Conservation (phyloP, 2,329 filamentous ascomycete species). For the Fusarium albosuccineum region DNA sequence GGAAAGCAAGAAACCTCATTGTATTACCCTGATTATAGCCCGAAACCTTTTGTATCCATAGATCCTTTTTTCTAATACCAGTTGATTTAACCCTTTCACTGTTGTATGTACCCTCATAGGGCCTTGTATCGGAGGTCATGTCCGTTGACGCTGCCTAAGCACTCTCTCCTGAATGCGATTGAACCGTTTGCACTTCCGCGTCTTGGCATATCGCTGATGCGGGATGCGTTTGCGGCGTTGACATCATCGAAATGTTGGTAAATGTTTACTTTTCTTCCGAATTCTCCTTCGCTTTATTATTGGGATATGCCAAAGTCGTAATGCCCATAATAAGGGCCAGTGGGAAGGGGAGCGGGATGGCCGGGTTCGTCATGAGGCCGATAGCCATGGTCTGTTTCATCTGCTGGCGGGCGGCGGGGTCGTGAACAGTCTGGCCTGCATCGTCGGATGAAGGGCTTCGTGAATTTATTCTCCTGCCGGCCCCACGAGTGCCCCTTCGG, state of each 20-base stretch:
- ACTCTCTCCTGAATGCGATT: too few relatives aligned
- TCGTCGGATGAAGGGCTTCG: not conserved
- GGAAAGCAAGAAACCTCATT: too few relatives aligned
- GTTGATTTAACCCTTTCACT: too few relatives aligned
- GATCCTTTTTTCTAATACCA: too few relatives aligned
- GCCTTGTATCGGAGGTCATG: too few relatives aligned
- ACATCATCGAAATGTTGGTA: not conserved
- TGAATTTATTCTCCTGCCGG: conserved; percentile 6
- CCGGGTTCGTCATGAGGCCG: conserved; percentile 31
- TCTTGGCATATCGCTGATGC: too few relatives aligned
- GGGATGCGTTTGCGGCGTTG: too few relatives aligned
- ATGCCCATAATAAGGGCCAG: conserved; percentile 21
- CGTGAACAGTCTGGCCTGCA: conserved; percentile 15
- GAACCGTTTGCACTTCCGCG: too few relatives aligned
- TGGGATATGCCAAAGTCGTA: conserved; percentile 22
- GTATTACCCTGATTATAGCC: too few relatives aligned
- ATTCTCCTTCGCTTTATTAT: not conserved
- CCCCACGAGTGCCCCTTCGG: conserved; percentile 17
- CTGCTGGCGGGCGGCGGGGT: conserved; percentile 32
- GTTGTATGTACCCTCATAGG: too few relatives aligned
- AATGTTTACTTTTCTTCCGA: not conserved
- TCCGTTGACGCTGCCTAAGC: too few relatives aligned
- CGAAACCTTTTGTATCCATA: too few relatives aligned
- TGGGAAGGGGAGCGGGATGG: conserved; percentile 28
- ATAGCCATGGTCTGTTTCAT: conserved; percentile 36